Conservation (phyloP, 164 flowering plant species). For the Liriodendron chinense region DNA sequence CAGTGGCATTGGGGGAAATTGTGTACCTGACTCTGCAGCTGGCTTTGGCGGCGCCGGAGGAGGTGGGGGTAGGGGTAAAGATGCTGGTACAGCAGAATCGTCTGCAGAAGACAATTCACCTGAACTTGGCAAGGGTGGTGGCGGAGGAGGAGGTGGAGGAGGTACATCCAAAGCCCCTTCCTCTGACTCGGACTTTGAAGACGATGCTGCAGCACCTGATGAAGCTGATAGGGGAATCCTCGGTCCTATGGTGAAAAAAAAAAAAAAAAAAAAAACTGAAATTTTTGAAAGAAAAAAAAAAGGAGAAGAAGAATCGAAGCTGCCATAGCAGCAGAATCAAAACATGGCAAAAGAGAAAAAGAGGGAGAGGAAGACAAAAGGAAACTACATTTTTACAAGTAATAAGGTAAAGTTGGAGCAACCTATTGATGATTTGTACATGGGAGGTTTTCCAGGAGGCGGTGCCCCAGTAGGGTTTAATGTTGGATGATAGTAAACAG, state of each 20-base stretch:
- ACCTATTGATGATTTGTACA: constrained; percentile 97
- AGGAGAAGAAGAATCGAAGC: neutral
- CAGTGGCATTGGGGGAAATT: constrained; percentile 66
- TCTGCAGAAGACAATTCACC: constrained; percentile 39
- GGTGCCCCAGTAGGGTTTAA: constrained; percentile 98
- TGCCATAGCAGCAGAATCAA: neutral
- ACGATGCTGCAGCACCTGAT: constrained; percentile 62
- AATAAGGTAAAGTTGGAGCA: neutral
- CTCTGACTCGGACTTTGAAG: constrained; percentile 61
- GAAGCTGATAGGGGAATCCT: constrained; percentile 72
- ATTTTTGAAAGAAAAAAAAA: neutral
- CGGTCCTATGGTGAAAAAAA: constrained; percentile 53
- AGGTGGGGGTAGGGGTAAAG: constrained; percentile 84
- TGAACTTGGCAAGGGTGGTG: constrained; percentile 59
- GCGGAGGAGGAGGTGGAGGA: constrained; percentile 89
- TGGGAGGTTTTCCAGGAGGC: constrained; percentile 99
- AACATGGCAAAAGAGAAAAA: neutral
- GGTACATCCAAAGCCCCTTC: constrained; percentile 48
- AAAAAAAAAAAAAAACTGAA: neutral
- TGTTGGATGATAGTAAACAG: constrained; percentile 95
- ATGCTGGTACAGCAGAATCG: constrained; percentile 48
- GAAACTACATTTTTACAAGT: no score
- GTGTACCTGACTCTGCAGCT: constrained; percentile 28
- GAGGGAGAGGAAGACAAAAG: no score
- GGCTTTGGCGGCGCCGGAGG: constrained; percentile 77